These are phyloP conservation scores for Capsella bursapastoris DNA, from an alignment of 345 rosid genomes.

Conservation along the genomic window DNA sequence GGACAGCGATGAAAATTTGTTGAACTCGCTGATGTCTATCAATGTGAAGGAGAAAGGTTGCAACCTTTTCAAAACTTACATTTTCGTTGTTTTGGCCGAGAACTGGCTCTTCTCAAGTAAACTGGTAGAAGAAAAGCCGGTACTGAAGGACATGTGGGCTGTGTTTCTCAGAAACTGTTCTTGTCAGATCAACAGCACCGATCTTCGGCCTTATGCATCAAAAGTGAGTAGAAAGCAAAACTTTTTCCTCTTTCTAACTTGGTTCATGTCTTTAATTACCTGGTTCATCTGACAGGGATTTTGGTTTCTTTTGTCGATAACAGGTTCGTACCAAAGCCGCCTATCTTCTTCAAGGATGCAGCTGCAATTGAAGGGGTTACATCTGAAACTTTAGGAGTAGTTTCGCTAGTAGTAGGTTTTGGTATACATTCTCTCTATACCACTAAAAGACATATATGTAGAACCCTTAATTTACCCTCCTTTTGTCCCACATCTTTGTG, in stretches of 20 bases:
- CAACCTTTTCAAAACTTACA: slow-evolving; percentile 67
- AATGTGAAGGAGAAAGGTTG: slow-evolving; percentile 65
- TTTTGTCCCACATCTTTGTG: not conserved
- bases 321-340: slow-evolving; percentile 81
- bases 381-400: slow-evolving; percentile 6
- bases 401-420: slow-evolving; percentile 19
- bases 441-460: slow-evolving; percentile 6
- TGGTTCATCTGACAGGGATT: not conserved
- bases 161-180: slow-evolving; percentile 74
- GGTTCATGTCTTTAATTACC: not conserved
- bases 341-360: slow-evolving; percentile 56
- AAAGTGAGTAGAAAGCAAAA: slow-evolving; percentile 53
- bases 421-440: not conserved
- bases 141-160: slow-evolving; percentile 71
- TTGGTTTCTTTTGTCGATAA: slow-evolving; percentile 2
- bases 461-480: not conserved
- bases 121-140: slow-evolving; percentile 54
- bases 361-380: slow-evolving; percentile 33
- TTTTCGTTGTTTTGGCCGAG: slow-evolving; percentile 64
- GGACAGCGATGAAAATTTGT: slow-evolving; percentile 65
- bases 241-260: not conserved
- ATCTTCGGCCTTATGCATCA: slow-evolving; percentile 74
- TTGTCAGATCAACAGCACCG: slow-evolving; percentile 73
- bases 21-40: slow-evolving; percentile 58
- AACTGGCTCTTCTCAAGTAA: slow-evolving; percentile 71